phyloP scores from a whole-genome alignment of 345 rosid species.

The Hypericum perforatum region DNA sequence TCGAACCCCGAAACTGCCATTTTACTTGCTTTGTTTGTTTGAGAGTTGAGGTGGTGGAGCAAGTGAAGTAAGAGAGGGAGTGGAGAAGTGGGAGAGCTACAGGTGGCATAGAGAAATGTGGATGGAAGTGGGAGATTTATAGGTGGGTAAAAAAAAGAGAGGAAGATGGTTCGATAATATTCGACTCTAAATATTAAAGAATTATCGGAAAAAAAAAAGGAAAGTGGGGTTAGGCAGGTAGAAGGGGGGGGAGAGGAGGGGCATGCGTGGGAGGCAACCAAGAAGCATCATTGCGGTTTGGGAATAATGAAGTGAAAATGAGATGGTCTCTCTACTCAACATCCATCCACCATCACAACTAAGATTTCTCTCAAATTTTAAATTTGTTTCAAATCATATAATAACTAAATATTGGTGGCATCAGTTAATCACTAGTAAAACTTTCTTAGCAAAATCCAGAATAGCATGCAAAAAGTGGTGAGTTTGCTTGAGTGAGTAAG shows the following conservation, averaged over 20 bases:
- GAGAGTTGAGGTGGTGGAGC: background rate
- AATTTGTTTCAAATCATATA: no score
- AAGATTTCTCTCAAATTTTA: no score
- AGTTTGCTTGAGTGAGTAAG: no score
- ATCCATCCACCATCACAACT: background rate
- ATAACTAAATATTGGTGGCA: no score
- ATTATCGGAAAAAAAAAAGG: slow-evolving; percentile 11
- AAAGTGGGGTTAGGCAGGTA: slow-evolving; percentile 10
- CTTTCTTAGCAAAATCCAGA: no score
- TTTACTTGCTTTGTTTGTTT: slow-evolving; percentile 1
- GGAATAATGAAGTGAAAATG: slow-evolving; percentile 58
- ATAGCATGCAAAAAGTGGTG: no score
- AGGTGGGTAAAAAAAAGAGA: slow-evolving; percentile 5
- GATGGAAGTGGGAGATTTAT: slow-evolving; percentile 18
- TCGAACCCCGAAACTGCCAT: slow-evolving; percentile 98
- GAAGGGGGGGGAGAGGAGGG: slow-evolving; percentile 32
- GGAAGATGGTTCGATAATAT: no score
- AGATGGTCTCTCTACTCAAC: slow-evolving; percentile 17
- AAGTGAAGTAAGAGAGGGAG: background rate
- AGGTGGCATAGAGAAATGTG: slow-evolving; percentile 33
- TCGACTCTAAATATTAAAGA: no score
- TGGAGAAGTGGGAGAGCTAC: slow-evolving; percentile 9
- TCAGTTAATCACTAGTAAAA: no score
- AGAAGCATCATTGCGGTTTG: slow-evolving; percentile 83
- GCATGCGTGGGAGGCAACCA: slow-evolving; percentile 99